Evolutionary conservation across 2,329 filamentous ascomycete genomes (phyloP).

Genomic region (Fusarium lyarnte): DNA sequence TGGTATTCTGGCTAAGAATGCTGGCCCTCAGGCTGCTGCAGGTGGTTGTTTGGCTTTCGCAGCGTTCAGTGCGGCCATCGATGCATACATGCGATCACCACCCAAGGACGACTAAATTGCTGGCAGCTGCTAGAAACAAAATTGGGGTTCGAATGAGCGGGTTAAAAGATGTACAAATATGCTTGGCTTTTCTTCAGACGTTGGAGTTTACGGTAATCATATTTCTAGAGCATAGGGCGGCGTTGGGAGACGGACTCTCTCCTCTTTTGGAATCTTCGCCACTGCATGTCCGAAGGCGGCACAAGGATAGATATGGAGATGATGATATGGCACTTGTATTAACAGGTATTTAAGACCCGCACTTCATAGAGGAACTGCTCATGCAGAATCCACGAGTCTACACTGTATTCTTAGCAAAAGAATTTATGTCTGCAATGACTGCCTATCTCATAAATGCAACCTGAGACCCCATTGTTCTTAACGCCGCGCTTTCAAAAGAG

Average conservation of each 20-base stretch:
- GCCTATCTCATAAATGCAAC: not conserved
- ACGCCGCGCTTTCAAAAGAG: constrained; percentile 38
- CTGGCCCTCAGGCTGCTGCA: constrained; percentile 87
- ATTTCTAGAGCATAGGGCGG: constrained; percentile 47
- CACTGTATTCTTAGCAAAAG: constrained; percentile 12
- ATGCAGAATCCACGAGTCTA: constrained; percentile 23
- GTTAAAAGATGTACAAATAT: constrained; percentile 32
- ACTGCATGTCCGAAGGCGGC: not conserved
- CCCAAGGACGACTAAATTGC: constrained; percentile 66
- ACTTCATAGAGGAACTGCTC: constrained; percentile 29
- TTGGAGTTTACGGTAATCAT: constrained; percentile 43
- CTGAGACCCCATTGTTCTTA: constrained; percentile 4
- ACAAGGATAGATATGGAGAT: constrained; percentile 17
- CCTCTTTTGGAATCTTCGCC: constrained; percentile 41
- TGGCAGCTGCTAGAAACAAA: not conserved
- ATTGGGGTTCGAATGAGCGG: not conserved
- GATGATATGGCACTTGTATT: constrained; percentile 29
- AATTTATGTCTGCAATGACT: not conserved
- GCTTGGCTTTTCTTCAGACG: constrained; percentile 28
- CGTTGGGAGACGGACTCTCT: constrained; percentile 45
- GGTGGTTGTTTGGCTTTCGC: constrained; percentile 94
- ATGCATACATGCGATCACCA: constrained; percentile 88
- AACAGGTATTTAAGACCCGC: constrained; percentile 34
- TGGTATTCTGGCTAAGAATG: constrained; percentile 84
- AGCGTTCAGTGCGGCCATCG: constrained; percentile 90